Percentiles rank a stretch among this genome's conserved stretches.
These are phyloP conservation scores for Penicillium desertorum DNA, from an alignment of 495 filamentous ascomycete genomes.

Conservation along the genomic window DNA sequence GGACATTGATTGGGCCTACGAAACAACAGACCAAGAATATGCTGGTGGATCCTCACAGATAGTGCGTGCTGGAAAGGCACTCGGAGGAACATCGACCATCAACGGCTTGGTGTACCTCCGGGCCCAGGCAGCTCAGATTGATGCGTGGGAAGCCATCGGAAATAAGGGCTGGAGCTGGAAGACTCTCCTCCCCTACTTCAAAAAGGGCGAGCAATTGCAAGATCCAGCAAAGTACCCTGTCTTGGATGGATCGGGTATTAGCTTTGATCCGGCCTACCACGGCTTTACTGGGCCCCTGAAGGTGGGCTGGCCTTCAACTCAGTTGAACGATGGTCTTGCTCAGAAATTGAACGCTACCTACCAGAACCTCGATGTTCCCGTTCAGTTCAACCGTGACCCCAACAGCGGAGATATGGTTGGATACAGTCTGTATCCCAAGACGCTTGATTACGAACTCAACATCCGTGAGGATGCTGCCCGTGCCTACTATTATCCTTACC, in stretches of 20 bases:
- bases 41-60: slow-evolving; percentile 33
- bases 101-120: slow-evolving; percentile 44
- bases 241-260: slow-evolving; percentile 23
- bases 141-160: slow-evolving; percentile 29
- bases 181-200: slow-evolving; percentile 32
- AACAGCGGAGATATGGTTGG: slow-evolving; percentile 29
- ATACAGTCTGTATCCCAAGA: slow-evolving; percentile 24
- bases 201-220: slow-evolving; percentile 27
- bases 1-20: slow-evolving; percentile 53
- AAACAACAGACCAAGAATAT: slow-evolving; percentile 45
- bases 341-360: slow-evolving; percentile 25
- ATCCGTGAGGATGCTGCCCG: slow-evolving; percentile 30
- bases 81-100: slow-evolving; percentile 54
- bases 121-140: slow-evolving; percentile 27
- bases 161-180: slow-evolving; percentile 38
- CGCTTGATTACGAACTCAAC: slow-evolving; percentile 23
- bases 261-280: slow-evolving; percentile 26
- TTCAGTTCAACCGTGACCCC: slow-evolving; percentile 24
- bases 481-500: slow-evolving; percentile 27
- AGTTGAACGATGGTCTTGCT: slow-evolving; percentile 25
- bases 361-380: slow-evolving; percentile 20
- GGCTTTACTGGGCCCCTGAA: slow-evolving; percentile 28
- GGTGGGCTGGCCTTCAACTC: slow-evolving; percentile 24
- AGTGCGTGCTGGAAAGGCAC: slow-evolving; percentile 49
- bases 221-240: slow-evolving; percentile 17